Base-by-base conservation (phyloP, 2,329 filamentous ascomycete species). In the Nemania sp. region DNA sequence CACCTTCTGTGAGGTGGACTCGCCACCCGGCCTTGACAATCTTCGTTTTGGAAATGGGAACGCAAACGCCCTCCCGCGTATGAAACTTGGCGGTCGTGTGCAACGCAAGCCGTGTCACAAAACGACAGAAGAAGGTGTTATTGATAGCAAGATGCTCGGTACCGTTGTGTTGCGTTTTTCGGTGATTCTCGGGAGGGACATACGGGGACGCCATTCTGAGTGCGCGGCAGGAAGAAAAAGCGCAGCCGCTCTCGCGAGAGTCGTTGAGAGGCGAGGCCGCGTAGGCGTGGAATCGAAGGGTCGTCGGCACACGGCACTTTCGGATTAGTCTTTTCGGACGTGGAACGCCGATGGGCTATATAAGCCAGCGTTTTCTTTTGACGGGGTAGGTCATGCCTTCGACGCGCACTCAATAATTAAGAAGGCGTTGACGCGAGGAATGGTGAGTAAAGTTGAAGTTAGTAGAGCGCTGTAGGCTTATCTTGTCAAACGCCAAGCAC, bases 121-220 rank as follows among this genome's bases (percentile, higher is more conserved):
- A 30, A n/a, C 40, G 40, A 26, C 40, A 26, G 23, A 31, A 30
- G 40, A 43, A 43, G n/a, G 24, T 43, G 24, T 43, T 43, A 17
- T 43, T 43, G 20, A 43, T 43, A 3, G 40, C 40, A 17, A 43
- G 40, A 43, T 43, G 40, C n/a, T 43, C 40, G 15, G n/a, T 20
- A 6, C 40, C 40, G 15, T 43, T 11, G 17, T 43, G 24, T 17
- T 43, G 40, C n/a, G 20, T 20, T 4, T 41, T 14, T 15, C 2
- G 5, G 6, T 41, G 3, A 26, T 41, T n/a, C 2, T 5, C 3
- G 15, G 20, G 37, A 5, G 37, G 6, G 15, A 41, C 22, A 20
- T 42, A 30, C 30, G n/a, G 5, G 23, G 39, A 19, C 30, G 23
- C 23, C 39, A 42, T 42, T 3, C 17, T 42, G 39, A 42, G 4